These are phyloP conservation scores for Tribonema minus DNA, from an alignment of 108 stramenopile genomes.

Conservation along the genomic window DNA sequence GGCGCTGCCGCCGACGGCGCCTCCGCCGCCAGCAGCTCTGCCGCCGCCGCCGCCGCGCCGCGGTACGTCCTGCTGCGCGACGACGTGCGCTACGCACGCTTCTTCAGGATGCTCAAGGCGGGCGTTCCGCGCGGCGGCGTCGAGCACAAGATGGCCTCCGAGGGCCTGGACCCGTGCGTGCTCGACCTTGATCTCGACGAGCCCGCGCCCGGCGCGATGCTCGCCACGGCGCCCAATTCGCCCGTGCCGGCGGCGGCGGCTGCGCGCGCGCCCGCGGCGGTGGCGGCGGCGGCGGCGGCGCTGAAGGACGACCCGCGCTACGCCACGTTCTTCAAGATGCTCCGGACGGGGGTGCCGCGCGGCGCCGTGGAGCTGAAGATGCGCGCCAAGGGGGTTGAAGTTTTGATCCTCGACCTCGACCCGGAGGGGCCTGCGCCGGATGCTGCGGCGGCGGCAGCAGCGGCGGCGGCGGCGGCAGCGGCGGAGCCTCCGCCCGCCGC, in stretches of 20 bases:
- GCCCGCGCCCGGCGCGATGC: too few relatives aligned
- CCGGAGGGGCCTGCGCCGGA: not conserved
- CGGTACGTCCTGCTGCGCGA: slow-evolving; percentile 11
- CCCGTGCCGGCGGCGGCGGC: not conserved
- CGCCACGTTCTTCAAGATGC: too few relatives aligned
- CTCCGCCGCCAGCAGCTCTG: not conserved
- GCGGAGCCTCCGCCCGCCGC: too few relatives aligned
- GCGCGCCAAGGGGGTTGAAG: not conserved
- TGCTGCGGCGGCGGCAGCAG: not conserved
- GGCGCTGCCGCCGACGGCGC: not conserved
- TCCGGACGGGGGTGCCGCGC: not conserved
- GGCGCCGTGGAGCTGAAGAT: too few relatives aligned
- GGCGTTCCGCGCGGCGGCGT: slow-evolving; percentile 32
- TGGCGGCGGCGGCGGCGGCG: not conserved
- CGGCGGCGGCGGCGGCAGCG: slow-evolving; percentile 5
- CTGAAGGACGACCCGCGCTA: too few relatives aligned
- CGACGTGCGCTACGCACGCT: slow-evolving; percentile 30
- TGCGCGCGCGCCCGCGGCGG: not conserved
- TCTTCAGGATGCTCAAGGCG: slow-evolving; percentile 41
- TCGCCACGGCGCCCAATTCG: too few relatives aligned
- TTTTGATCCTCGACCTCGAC: too few relatives aligned
- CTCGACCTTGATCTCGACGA: too few relatives aligned
- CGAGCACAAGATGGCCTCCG: slow-evolving; percentile 34
- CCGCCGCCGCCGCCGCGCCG: slow-evolving; percentile 2
- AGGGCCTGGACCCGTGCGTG: slow-evolving; percentile 39